phyloP scores from a whole-genome alignment of 2,329 filamentous ascomycete genomes.

The Madurella fahalii region DNA sequence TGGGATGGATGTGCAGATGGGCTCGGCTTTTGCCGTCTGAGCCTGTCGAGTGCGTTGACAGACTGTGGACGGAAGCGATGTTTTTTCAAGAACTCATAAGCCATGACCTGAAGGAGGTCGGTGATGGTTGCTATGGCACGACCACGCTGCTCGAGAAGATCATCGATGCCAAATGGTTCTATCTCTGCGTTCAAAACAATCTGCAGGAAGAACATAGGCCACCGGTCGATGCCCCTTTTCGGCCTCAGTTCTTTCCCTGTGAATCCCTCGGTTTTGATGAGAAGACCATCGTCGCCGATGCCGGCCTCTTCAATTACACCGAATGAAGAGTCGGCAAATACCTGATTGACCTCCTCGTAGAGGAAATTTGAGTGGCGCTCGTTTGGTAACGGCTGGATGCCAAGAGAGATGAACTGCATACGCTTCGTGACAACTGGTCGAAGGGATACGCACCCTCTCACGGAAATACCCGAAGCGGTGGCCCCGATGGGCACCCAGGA shows the following conservation, averaged over 20 bases:
- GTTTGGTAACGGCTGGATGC: conserved; percentile 60
- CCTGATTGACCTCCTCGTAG: conserved; percentile 71
- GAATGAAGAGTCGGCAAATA: conserved; percentile 76
- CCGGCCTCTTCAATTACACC: conserved; percentile 53
- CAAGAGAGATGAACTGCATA: conserved; percentile 78
- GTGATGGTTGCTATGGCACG: conserved; percentile 52
- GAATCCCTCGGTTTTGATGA: conserved; percentile 43
- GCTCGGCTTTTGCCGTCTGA: conserved; percentile 4
- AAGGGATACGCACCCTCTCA: conserved; percentile 69
- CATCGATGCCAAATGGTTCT: conserved; percentile 26
- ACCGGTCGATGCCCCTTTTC: conserved; percentile 69
- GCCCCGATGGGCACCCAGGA: conserved; percentile 71
- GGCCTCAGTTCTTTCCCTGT: conserved; percentile 49
- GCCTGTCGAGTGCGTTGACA: conserved; percentile 20
- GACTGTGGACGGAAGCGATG: conserved; percentile 61
- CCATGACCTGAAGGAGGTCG: conserved; percentile 64
- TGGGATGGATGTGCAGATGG: background rate
- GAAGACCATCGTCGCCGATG: conserved; percentile 34
- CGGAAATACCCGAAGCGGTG: conserved; percentile 54
- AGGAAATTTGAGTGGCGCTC: conserved; percentile 59
- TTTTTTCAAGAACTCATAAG: conserved; percentile 70
- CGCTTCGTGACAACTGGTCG: conserved; percentile 66
- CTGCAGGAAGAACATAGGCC: conserved; percentile 86
- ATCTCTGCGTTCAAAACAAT: conserved; percentile 42
- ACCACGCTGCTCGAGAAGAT: conserved; percentile 43